Evolutionary conservation across 2,329 filamentous ascomycete species (phyloP).

Genomic region (Trichophyton verrucosum): DNA sequence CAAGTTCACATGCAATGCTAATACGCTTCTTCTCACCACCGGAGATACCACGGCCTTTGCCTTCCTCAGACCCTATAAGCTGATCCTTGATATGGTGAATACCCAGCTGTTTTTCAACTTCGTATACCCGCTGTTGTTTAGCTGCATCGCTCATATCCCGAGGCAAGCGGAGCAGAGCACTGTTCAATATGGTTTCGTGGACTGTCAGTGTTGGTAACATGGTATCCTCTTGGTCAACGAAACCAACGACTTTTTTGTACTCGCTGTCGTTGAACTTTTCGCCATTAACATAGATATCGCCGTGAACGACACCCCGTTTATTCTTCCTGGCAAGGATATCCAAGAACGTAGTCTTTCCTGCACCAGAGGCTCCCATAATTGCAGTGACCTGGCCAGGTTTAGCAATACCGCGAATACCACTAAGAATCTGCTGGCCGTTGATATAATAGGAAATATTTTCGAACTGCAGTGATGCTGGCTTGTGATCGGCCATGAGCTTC

Average conservation of each 20-base stretch:
- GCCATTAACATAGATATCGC: constrained; percentile 86
- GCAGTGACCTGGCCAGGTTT: constrained; percentile 90
- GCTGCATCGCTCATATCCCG: constrained; percentile 73
- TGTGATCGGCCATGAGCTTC: constrained; percentile 83
- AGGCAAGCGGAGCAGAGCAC: constrained; percentile 80
- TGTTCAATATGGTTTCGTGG: constrained; percentile 93
- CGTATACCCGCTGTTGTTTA: constrained; percentile 84
- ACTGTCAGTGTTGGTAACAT: constrained; percentile 93
- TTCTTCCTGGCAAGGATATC: constrained; percentile 96
- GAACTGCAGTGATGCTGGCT: constrained; percentile 77
- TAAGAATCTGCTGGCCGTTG: constrained; percentile 77
- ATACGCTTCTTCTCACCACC: constrained; percentile 94
- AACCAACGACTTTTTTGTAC: constrained; percentile 85
- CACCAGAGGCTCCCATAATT: constrained; percentile 96
- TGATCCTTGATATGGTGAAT: constrained; percentile 92
- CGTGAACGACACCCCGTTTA: constrained; percentile 67
- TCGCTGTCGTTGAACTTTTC: constrained; percentile 74
- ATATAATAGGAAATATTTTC: constrained; percentile 76
- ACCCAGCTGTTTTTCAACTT: constrained; percentile 91
- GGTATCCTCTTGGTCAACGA: constrained; percentile 96
- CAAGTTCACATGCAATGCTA: constrained; percentile 91
- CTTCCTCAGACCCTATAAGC: constrained; percentile 90
- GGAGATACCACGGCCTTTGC: constrained; percentile 85
- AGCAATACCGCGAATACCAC: constrained; percentile 70
- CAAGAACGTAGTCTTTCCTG: constrained; percentile 92